Conservation (phyloP, 768 basidiomycete genomes). For the Lactarius pseudohatsudake region DNA sequence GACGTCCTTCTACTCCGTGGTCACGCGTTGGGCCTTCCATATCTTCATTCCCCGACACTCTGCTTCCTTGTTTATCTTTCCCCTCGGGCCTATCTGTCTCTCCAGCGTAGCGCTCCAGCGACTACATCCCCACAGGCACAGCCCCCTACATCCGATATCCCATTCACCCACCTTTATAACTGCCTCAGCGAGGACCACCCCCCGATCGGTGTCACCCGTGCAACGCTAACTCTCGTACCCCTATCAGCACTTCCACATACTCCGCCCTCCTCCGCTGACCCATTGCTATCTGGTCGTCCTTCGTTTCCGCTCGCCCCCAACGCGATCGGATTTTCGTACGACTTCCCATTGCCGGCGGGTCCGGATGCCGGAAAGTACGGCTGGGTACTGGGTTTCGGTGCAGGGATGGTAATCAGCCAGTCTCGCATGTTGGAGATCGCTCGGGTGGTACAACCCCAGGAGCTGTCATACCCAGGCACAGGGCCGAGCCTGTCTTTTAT, state of each 20-base stretch:
- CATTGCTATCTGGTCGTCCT: constrained; percentile 41
- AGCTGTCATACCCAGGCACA: constrained; percentile 45
- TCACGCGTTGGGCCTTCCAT: constrained; percentile 71
- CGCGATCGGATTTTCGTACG: constrained; percentile 49
- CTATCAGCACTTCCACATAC: constrained; percentile 43
- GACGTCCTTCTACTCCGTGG: constrained; percentile 69
- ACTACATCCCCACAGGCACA: constrained; percentile 30
- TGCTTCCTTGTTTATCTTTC: constrained; percentile 74
- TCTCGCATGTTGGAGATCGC: constrained; percentile 73
- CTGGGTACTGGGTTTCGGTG: constrained; percentile 78
- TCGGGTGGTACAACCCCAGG: constrained; percentile 55
- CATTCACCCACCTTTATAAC: constrained; percentile 48
- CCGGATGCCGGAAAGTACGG: constrained; percentile 36
- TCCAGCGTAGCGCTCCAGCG: constrained; percentile 45
- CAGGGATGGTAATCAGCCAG: constrained; percentile 73
- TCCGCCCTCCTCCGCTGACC: constrained; percentile 31
- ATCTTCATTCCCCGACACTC: constrained; percentile 62
- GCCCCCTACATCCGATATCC: constrained; percentile 48
- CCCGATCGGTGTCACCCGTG: constrained; percentile 53
- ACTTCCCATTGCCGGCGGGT: constrained; percentile 46
- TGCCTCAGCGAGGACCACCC: constrained; percentile 41
- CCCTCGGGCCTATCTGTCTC: constrained; percentile 63
- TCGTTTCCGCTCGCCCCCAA: constrained; percentile 52
- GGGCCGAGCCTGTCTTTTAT: constrained; percentile 49
- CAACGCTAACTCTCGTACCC: constrained; percentile 48